A percentile compares a stretch with the other conserved stretches of the same genome.
phyloP scores from a whole-genome alignment of 208 protist genomes.

The Acanthamoeba lenticulata region DNA sequence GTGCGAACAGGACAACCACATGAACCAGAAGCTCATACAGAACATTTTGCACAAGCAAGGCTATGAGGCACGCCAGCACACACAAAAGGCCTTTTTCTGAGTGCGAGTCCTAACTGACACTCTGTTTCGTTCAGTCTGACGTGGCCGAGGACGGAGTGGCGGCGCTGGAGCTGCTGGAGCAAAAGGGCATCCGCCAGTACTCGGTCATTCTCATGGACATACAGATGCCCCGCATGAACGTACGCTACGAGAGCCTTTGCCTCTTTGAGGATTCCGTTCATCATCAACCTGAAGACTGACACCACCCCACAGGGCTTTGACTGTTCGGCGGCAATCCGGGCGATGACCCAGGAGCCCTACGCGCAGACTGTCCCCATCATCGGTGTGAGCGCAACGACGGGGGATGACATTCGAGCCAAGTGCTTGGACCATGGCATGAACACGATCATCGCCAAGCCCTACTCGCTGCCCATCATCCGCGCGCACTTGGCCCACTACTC shows the following conservation, averaged over 20 bases:
- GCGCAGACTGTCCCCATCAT: neutral
- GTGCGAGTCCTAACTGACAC: too few relatives aligned
- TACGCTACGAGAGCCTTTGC: neutral
- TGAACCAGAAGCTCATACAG: neutral
- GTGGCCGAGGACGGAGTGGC: neutral
- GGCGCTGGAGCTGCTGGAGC: neutral
- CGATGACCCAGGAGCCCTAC: neutral
- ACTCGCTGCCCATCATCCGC: neutral
- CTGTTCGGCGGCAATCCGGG: neutral
- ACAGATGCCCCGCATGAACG: neutral
- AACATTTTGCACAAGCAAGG: neutral
- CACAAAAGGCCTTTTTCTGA: too few relatives aligned
- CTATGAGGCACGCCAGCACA: neutral
- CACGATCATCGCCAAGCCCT: constrained; percentile 1
- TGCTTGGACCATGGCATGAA: neutral
- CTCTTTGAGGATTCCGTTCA: too few relatives aligned
- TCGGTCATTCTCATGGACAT: constrained; percentile 14
- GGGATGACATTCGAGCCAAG: neutral
- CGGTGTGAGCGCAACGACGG: constrained; percentile 3
- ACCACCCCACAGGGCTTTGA: neutral
- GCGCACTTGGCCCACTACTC: neutral
- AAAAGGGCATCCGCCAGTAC: neutral
- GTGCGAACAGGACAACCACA: neutral
- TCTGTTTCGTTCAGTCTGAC: too few relatives aligned
- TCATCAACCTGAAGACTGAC: neutral